Evolutionary conservation across 2,329 filamentous ascomycete genomes (phyloP), one percentile per base, ranked within the genome.

Genomic region (Scedosporium dehoogii): DNA sequence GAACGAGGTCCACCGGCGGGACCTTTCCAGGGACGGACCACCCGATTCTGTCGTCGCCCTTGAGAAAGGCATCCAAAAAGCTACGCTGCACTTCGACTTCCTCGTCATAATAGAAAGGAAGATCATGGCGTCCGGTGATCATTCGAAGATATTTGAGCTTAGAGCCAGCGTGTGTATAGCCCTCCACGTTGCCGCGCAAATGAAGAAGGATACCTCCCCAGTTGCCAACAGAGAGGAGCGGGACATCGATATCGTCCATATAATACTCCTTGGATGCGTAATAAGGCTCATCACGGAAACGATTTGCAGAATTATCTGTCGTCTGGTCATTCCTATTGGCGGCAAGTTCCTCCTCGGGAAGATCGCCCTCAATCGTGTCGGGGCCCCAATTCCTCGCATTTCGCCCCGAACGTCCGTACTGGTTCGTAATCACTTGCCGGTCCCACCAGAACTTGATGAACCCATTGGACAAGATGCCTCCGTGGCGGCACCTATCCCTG

Each of bases 171-270:
- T 85, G 78, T 1, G 75, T 74, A 63, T 81, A 90, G 0, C 87
- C 87, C 67, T 87, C 79, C 6, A 90, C 78, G 66, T 90, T 90
- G 2, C 87, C 87, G 6, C 87, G 78, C 4, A 90, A 77, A 66
- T 90, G 87, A 1, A 90, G 77, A 3, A 86, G 71, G 58, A 90
- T 90, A 1, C 86, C 86, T 10, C 86, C 87, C 86, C 86, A 89
- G 70, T 90, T 90, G 0, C 81, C 87, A 0, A 90, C 87, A 0
- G 79, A 84, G 0, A 90, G 78, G 0, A 90, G 68, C 0, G 87
- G 87, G 0, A 89, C 86, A 63, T 87, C 77, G 48, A 90, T 88
- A 64, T 90, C 85, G 16, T 75, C 79, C 70, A 88, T 76, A 57
- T 82, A 75, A 66, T 86, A 89, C 59, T 89, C 85, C 67, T 85